phyloP scores from a whole-genome alignment of 2,329 filamentous ascomycete genomes.

The Botryosphaeria dothidea region DNA sequence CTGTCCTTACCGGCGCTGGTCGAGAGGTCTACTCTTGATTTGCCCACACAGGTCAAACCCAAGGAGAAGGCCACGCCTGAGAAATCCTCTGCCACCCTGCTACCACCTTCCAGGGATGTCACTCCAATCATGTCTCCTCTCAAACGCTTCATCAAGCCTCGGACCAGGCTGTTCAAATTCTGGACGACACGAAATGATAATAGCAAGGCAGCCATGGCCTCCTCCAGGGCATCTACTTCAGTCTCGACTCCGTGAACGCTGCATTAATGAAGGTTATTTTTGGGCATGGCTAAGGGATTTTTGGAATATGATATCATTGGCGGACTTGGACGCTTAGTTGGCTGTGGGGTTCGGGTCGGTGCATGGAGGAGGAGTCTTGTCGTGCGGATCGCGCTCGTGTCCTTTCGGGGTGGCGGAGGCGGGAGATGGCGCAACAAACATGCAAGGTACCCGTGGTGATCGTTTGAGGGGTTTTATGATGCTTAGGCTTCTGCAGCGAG shows the following conservation, averaged over 20 bases:
- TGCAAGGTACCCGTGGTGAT: slow-evolving; percentile 19
- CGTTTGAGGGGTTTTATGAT: not conserved
- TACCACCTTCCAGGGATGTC: not conserved
- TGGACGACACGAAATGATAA: slow-evolving; percentile 28
- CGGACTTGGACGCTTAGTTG: slow-evolving; percentile 9
- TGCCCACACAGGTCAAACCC: slow-evolving; percentile 2
- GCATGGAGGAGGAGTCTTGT: not conserved
- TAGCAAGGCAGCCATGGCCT: slow-evolving; percentile 10
- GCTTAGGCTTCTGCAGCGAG: not conserved
- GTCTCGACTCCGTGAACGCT: slow-evolving; percentile 1
- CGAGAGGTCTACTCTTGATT: slow-evolving; percentile 2
- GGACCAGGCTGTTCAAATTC: slow-evolving; percentile 39
- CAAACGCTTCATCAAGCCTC: slow-evolving; percentile 29
- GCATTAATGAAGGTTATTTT: slow-evolving; percentile 7
- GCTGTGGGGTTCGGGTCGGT: not conserved
- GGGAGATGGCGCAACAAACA: slow-evolving; percentile 7
- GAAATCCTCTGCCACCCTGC: not conserved
- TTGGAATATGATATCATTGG: slow-evolving; percentile 19
- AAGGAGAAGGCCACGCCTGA: not conserved
- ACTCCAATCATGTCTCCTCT: not conserved
- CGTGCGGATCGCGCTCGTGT: not conserved
- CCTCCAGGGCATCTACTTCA: slow-evolving; percentile 5
- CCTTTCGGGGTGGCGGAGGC: not conserved
- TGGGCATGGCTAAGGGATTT: not conserved
- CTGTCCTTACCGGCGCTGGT: slow-evolving; percentile 13